Evolutionary conservation across 192 early-diverging fungal genomes (phyloP).

Genomic region (Coemansia sp.): DNA sequence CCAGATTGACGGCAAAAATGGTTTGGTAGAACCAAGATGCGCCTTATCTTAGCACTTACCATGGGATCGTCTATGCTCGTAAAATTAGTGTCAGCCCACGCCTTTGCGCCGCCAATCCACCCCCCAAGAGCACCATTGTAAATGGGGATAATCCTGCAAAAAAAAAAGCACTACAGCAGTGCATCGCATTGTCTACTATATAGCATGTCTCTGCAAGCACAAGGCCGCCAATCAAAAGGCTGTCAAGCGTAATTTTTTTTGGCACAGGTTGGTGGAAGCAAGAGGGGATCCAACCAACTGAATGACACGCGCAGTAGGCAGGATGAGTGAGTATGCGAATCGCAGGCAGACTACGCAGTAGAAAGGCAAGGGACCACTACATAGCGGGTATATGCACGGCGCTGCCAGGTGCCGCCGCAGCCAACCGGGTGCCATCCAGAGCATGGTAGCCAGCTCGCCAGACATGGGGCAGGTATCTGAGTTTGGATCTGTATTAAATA

Average conservation of each 20-base stretch:
- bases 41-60: not conserved
- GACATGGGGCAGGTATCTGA: not conserved
- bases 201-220: not conserved
- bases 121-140: not conserved
- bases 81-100: not conserved
- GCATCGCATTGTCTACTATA: not conserved
- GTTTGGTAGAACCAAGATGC: not conserved
- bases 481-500: conserved; percentile 4
- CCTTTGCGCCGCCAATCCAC: not conserved
- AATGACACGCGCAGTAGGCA: not conserved
- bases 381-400: conserved; percentile 3
- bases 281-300: not conserved
- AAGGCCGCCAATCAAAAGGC: not conserved
- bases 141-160: not conserved
- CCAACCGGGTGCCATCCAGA: not conserved
- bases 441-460: conserved; percentile 6
- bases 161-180: not conserved
- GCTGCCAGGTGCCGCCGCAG: conserved; percentile 1
- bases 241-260: not conserved
- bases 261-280: not conserved
- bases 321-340: not conserved
- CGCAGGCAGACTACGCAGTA: not conserved
- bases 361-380: conserved; percentile 6
- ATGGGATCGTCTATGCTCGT: conserved; percentile 3
- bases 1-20: not conserved